A percentile compares a stretch with the other conserved stretches of the same genome.
phyloP scores from a whole-genome alignment of 73 alveolate species.

The Stentor roeselii region DNA sequence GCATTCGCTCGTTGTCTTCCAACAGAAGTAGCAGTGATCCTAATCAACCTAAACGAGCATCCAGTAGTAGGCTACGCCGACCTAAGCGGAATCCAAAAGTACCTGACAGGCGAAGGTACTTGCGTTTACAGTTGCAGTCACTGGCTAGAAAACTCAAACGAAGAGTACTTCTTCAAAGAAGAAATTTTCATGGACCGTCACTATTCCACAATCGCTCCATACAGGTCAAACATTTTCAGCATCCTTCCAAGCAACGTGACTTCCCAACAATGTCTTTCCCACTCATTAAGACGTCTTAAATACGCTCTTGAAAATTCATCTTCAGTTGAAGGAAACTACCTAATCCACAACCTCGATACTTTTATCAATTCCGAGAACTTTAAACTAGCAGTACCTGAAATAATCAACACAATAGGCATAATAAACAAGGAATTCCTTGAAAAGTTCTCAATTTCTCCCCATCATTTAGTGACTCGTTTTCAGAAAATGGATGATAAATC shows the following conservation, averaged over 20 bases:
- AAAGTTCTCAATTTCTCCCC: neutral
- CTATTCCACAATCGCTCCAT: neutral
- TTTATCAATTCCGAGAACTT: slow-evolving; percentile 33
- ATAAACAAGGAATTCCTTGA: slow-evolving; percentile 34
- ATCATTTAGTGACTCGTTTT: neutral
- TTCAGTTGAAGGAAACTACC: slow-evolving; percentile 37
- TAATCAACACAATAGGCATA: slow-evolving; percentile 37
- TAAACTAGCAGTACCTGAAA: slow-evolving; percentile 12
- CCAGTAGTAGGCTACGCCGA: slow-evolving; percentile 74
- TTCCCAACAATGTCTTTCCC: slow-evolving; percentile 28
- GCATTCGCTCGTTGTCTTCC: slow-evolving; percentile 88
- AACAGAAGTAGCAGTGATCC: slow-evolving; percentile 85
- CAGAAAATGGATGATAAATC: neutral
- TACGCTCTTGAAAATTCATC: neutral
- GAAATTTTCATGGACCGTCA: slow-evolving; percentile 58
- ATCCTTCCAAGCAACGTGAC: slow-evolving; percentile 30
- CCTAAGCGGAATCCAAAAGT: slow-evolving; percentile 53
- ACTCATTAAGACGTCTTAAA: slow-evolving; percentile 49
- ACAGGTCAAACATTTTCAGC: slow-evolving; percentile 1
- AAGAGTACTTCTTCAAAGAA: slow-evolving; percentile 71
- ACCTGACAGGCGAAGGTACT: slow-evolving; percentile 54
- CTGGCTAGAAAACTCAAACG: slow-evolving; percentile 51
- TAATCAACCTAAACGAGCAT: slow-evolving; percentile 80
- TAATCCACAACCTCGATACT: slow-evolving; percentile 45
- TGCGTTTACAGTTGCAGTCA: slow-evolving; percentile 74